Evolutionary conservation across 2,329 filamentous ascomycete genomes (phyloP).

Genomic region (Fusarium vanettenii): DNA sequence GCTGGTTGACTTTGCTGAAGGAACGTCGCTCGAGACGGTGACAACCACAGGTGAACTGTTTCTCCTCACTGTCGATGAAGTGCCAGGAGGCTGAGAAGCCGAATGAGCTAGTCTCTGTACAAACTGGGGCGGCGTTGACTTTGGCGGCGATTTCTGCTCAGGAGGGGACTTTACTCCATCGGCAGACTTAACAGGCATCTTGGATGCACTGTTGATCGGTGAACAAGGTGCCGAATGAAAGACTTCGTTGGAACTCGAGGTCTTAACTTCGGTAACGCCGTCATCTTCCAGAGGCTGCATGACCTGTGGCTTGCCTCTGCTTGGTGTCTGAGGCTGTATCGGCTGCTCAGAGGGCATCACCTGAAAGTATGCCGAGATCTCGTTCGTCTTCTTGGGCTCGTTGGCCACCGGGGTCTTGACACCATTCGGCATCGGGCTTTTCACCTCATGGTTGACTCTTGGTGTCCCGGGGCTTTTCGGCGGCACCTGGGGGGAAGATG

Average conservation of each 20-base stretch:
- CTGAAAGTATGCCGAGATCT: slow-evolving; percentile 24
- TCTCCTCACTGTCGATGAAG: slow-evolving; percentile 21
- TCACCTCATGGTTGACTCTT: slow-evolving; percentile 2
- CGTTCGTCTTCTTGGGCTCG: slow-evolving; percentile 5
- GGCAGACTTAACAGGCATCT: slow-evolving; percentile 22
- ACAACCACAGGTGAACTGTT: slow-evolving; percentile 15
- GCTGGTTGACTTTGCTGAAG: not conserved
- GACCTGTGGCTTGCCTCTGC: slow-evolving; percentile 26
- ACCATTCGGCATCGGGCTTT: slow-evolving; percentile 15
- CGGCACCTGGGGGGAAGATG: slow-evolving; percentile 30
- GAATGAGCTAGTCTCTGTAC: slow-evolving; percentile 30
- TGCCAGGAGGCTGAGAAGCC: not conserved
- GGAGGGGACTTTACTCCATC: slow-evolving; percentile 4
- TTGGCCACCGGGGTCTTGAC: not conserved
- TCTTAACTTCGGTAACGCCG: slow-evolving; percentile 31
- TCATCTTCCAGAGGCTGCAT: slow-evolving; percentile 31
- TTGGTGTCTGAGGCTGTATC: slow-evolving; percentile 16
- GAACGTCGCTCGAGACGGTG: not conserved
- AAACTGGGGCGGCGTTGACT: slow-evolving; percentile 20
- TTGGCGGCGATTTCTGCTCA: not conserved
- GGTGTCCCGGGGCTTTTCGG: slow-evolving; percentile 20
- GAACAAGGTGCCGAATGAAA: slow-evolving; percentile 40
- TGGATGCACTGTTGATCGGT: slow-evolving; percentile 18
- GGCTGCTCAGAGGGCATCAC: slow-evolving; percentile 5
- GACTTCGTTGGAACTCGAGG: slow-evolving; percentile 28